Base-by-base conservation (phyloP, 169 alveolate genomes). In the Plasmodium malariae region DNA sequence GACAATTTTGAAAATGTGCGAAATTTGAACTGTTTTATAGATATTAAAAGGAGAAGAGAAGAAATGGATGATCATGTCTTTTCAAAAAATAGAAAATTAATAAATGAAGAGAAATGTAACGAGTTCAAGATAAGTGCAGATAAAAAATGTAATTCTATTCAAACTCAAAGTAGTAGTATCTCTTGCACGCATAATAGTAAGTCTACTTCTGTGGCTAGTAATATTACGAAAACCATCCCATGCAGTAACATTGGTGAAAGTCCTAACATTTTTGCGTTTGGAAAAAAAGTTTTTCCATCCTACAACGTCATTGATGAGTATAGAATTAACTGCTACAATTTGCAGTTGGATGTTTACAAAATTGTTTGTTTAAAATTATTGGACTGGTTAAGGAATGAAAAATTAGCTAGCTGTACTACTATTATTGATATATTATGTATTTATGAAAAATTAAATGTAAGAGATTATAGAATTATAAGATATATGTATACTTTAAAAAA, bases 391-490 rank as follows among this genome's bases (percentile, higher is more conserved):
- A 65, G 28, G 34, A 24, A 83, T 51, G 73, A 83, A 51, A 83
- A 21, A 11, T 30, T 83, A 43, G 30, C 63, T 6, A 34, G 51
- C 14, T n/a, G n/a, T n/a, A 19, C 3, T 28, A 17, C 34, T 2
- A 83, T 24, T 17, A 51, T 83, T 11, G 71, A 83, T 34, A 32
- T 83, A 7, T 32, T 83, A n/a, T 68, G 70, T 7, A 83, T 83
- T 9, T 83, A 67, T 70, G 80, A 83, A 60, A 83, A 67, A 43
- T 60, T 83, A 83, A 83, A 83, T 57, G 49, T 83, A 51, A 48
- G 91, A 43, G 91, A 83, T 43, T 83, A 37, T 49, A 83, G 91
- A 65, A 83, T 83, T 30, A 83, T 83, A 11, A 83, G 30, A 30
- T 49, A 83, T 26, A 24, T 83, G 28, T 83, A 83, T 30, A 49